Conservation (phyloP, 1,284 basidiomycete species). For the Ceratobasidium sp. region DNA sequence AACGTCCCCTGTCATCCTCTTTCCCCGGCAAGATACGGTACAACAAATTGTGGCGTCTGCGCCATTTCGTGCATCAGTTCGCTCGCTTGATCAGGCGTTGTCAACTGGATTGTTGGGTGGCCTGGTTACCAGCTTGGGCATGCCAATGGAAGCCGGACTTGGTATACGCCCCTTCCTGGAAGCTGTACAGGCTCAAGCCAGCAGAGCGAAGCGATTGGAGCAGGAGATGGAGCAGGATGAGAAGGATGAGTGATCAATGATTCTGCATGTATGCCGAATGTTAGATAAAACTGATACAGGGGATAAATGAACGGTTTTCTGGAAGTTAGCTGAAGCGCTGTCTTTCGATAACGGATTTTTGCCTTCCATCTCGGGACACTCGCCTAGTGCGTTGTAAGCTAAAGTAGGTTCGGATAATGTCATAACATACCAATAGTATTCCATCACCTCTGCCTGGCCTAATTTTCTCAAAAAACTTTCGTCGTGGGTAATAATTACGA, state of each 20-base stretch:
- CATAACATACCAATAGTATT: conserved; percentile 83
- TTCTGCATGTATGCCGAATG: conserved; percentile 38
- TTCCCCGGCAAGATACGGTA: conserved; percentile 61
- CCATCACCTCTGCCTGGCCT: conserved; percentile 87
- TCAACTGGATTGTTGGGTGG: conserved; percentile 76
- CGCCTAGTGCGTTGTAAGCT: conserved; percentile 52
- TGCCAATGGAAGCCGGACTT: conserved; percentile 80
- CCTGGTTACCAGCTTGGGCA: conserved; percentile 75
- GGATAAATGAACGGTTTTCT: background rate
- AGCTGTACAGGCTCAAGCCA: conserved; percentile 79
- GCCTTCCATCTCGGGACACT: conserved; percentile 56
- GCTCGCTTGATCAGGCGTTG: conserved; percentile 78
- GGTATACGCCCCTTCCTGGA: conserved; percentile 76
- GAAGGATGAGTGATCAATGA: conserved; percentile 49
- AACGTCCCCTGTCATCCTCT: conserved; percentile 60
- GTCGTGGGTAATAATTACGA: conserved; percentile 97
- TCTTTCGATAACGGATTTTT: conserved; percentile 52
- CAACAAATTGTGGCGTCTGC: conserved; percentile 66
- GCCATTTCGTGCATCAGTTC: conserved; percentile 70
- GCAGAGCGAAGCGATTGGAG: conserved; percentile 54
- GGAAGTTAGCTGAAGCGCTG: conserved; percentile 45
- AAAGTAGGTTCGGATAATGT: background rate
- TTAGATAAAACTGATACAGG: background rate
- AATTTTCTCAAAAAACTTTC: conserved; percentile 87
- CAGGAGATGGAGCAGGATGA: conserved; percentile 14